Conservation (phyloP, 108 stramenopile species). For the Nannochloropsis gaditana region DNA sequence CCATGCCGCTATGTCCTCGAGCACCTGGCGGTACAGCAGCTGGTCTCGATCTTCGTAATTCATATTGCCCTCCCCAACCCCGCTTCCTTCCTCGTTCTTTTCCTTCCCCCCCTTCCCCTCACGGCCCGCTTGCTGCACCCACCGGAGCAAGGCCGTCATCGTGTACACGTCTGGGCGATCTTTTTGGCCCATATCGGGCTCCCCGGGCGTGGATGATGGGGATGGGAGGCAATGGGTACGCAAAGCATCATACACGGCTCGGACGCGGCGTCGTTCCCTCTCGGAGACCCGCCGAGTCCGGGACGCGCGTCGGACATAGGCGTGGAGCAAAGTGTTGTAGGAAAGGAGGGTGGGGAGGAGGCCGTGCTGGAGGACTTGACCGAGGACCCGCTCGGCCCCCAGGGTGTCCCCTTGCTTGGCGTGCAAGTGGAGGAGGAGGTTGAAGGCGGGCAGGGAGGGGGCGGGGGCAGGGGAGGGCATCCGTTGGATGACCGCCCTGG, state of each 20-base stretch:
- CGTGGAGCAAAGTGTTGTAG: background rate
- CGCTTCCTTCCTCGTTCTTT: background rate
- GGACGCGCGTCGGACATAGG: background rate
- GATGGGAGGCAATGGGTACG: background rate
- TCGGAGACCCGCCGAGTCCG: background rate
- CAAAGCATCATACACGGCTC: constrained; percentile 1
- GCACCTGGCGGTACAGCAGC: background rate
- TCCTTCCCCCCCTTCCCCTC: background rate
- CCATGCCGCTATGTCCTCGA: background rate
- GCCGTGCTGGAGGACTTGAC: background rate
- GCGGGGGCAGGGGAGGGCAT: background rate
- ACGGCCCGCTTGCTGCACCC: background rate
- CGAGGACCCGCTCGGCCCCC: background rate
- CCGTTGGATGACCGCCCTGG: background rate
- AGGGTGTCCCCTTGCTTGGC: background rate
- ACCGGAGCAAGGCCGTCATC: background rate
- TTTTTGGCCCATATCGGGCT: background rate
- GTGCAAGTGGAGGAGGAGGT: constrained; percentile 10
- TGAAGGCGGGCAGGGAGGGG: background rate
- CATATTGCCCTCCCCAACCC: background rate
- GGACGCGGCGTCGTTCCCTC: background rate
- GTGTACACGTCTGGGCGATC: background rate
- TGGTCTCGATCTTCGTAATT: background rate
- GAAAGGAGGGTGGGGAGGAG: background rate
- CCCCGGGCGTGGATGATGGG: background rate